Percentiles rank a stretch among this genome's conserved stretches.
phyloP scores from a whole-genome alignment of 31 red algal species.

The Endocladia muricata region DNA sequence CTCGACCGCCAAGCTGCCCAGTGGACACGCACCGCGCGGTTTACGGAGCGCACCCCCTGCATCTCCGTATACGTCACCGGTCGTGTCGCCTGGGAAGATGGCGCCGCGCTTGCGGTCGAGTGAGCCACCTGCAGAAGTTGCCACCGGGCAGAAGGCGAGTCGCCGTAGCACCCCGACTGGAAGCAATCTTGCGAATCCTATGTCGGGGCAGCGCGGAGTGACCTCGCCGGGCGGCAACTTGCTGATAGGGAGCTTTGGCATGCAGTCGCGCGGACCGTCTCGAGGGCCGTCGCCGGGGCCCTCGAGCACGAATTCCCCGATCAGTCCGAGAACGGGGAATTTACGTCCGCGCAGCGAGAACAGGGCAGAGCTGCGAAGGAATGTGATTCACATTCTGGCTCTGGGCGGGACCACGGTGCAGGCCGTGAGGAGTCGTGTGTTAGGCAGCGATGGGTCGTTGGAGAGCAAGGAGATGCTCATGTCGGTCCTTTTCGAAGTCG shows the following conservation, averaged over 20 bases:
- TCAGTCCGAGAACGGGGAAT: background rate
- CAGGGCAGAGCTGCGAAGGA: background rate
- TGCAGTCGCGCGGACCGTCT: background rate
- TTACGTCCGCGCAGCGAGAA: background rate
- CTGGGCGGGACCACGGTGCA: background rate
- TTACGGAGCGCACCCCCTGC: too few relatives aligned
- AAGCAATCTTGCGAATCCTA: background rate
- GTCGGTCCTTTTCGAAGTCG: slow-evolving; percentile 1
- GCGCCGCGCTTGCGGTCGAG: background rate
- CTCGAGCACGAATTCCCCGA: background rate
- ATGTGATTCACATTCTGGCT: slow-evolving; percentile 33
- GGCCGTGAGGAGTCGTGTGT: background rate
- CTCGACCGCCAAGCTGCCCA: too few relatives aligned
- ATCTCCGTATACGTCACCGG: background rate
- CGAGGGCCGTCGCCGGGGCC: background rate
- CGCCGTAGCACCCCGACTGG: background rate
- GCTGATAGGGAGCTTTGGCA: too few relatives aligned
- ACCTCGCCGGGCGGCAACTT: background rate
- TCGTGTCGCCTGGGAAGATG: background rate
- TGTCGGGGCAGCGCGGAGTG: too few relatives aligned
- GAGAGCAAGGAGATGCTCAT: background rate
- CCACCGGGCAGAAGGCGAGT: background rate
- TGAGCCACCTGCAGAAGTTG: too few relatives aligned
- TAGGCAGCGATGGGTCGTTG: background rate
- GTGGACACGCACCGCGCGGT: too few relatives aligned